Base-by-base conservation (phyloP, 257 asterid genomes). In the Nicotiana attenuata region DNA sequence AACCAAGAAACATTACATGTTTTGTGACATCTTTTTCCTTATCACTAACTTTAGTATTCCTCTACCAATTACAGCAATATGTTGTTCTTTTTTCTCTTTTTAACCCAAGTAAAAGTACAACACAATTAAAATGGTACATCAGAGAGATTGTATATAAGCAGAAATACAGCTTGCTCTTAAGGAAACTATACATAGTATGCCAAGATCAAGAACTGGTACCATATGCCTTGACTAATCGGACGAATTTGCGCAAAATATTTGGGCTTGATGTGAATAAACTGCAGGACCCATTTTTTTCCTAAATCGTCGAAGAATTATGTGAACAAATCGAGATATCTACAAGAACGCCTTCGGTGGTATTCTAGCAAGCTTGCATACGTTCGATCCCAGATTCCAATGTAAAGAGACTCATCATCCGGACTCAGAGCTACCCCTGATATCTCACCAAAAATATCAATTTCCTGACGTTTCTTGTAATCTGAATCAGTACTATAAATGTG, bases 401-500 rank as follows among this genome's bases (percentile, higher is more conserved):
- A 89, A 22, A 93, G 84, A 11, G 96, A 88, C 84, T 91, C 97
- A 0, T 93, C 92, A 14, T 91, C 96, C 57, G 96, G 93, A 65
- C 97, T 93, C 45, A 93, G 59, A 52, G 90, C 84, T 15, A 88
- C 92, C 10, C 97, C 97, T 4, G 94, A 82, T 82, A 93, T 90
- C 92, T 93, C 97, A 9, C 96, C 97, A 19, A 93, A 93, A 86
- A 91, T 85, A 73, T 93, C 94, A 24, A 93, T 86, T 85, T 91
- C 96, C 84, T 93, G 97, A 76, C 90, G 89, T 29, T 61, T 87
- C 84, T 65, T 84, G 65, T 82, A 90, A 80, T 89, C 86, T 60
- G 89, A 88, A 68, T 82, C 78, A 2, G 88, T 83, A 83, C 84
- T 86, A 80, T 90, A 93, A 1, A 93, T 56, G 78, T 93, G 97